Conservation (phyloP, 2,329 filamentous ascomycete genomes). For the Colletotrichum abscissum region DNA sequence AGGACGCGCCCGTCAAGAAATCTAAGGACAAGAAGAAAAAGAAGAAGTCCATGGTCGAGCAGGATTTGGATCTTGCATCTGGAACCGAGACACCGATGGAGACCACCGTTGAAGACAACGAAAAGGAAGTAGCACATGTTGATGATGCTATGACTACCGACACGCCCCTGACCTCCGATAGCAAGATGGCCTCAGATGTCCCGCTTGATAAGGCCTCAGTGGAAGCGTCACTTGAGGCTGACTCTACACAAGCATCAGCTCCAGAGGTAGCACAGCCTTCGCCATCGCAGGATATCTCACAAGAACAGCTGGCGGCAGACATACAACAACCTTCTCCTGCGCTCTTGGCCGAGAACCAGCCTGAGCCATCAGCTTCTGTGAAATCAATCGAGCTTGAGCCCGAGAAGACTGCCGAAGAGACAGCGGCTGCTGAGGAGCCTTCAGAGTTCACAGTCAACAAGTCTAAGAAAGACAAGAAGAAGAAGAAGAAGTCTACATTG, state of each 20-base stretch:
- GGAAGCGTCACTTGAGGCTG: neutral
- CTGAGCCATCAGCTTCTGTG: neutral
- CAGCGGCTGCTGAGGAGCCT: neutral
- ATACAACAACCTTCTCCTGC: neutral
- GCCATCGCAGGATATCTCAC: neutral
- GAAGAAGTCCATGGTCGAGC: conserved; percentile 9
- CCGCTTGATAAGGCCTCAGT: neutral
- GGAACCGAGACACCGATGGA: conserved; percentile 30
- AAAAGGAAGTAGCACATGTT: neutral
- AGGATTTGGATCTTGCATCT: conserved; percentile 10
- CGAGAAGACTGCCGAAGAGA: neutral
- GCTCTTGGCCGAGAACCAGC: neutral
- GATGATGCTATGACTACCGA: neutral
- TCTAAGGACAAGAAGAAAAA: conserved; percentile 39
- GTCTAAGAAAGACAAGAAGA: conserved; percentile 47
- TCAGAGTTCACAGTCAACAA: conserved; percentile 35
- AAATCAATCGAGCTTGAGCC: neutral
- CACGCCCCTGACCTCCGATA: neutral
- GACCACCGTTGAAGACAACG: neutral
- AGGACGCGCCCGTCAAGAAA: conserved; percentile 8
- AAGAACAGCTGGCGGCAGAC: neutral
- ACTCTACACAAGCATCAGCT: neutral
- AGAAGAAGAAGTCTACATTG: conserved; percentile 36
- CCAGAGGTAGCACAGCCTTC: neutral
- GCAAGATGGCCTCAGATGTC: neutral